Percentiles rank a stretch among this genome's conserved stretches.
These are phyloP conservation scores for Penicillium mononematosum DNA, from an alignment of 495 filamentous ascomycete genomes.

Conservation along the genomic window DNA sequence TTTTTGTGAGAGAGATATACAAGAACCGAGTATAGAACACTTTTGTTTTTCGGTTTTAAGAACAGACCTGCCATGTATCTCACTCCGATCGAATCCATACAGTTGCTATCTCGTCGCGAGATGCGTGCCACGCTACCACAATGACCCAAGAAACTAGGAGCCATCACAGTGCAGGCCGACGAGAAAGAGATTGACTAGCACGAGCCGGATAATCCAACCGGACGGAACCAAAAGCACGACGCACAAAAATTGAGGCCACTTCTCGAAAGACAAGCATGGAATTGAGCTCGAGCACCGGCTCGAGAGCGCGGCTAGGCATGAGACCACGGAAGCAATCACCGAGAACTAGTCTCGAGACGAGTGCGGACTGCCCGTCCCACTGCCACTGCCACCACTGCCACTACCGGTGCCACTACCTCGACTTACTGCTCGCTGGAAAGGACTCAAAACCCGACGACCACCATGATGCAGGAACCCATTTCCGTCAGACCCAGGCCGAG, in stretches of 20 bases:
- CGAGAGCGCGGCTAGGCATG: neutral
- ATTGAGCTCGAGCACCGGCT: constrained; percentile 10
- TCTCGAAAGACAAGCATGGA: constrained; percentile 11
- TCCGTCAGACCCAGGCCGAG: constrained; percentile 36
- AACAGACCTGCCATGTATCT: constrained; percentile 27
- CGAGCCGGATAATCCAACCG: constrained; percentile 9
- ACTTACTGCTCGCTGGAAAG: constrained; percentile 44
- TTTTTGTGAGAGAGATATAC: constrained; percentile 8
- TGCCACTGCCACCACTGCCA: constrained; percentile 44
- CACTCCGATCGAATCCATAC: constrained; percentile 20
- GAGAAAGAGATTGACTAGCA: constrained; percentile 11
- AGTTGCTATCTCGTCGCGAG: constrained; percentile 19
- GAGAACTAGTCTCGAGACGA: constrained; percentile 37
- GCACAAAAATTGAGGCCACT: constrained; percentile 8
- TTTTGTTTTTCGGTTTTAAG: constrained; percentile 26
- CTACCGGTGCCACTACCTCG: constrained; percentile 48
- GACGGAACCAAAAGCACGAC: constrained; percentile 15
- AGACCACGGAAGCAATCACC: constrained; percentile 3
- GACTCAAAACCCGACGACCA: constrained; percentile 38
- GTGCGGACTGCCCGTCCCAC: constrained; percentile 47
- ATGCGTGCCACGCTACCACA: constrained; percentile 1
- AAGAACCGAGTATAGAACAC: constrained; percentile 24
- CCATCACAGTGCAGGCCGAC: constrained; percentile 10
- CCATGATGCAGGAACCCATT: constrained; percentile 32
- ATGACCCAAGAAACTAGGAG: constrained; percentile 5